Evolutionary conservation across 208 protist species (phyloP).

Genomic region (Leishmania lainsoni): DNA sequence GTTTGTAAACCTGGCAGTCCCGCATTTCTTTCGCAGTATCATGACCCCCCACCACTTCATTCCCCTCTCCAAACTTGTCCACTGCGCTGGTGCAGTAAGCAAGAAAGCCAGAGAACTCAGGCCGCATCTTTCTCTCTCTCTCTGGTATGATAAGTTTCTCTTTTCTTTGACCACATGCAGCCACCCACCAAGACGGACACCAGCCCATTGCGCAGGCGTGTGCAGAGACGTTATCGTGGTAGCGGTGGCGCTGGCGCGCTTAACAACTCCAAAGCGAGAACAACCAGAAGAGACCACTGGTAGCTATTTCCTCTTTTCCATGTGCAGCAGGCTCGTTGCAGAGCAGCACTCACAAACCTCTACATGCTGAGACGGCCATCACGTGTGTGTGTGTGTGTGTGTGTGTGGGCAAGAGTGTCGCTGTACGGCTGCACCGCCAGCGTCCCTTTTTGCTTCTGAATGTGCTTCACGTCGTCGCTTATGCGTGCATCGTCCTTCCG

Average conservation of each 20-base stretch:
- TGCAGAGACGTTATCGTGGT: background rate
- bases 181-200: background rate
- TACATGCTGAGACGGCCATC: background rate
- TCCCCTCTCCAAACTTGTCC: background rate
- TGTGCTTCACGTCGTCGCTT: background rate
- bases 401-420: background rate
- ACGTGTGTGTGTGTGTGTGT: background rate
- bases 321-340: background rate
- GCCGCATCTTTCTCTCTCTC: background rate
- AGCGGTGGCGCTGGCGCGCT: background rate
- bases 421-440: background rate
- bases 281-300: background rate
- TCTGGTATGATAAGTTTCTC: background rate
- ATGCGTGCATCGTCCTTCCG: background rate
- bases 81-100: background rate
- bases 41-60: background rate
- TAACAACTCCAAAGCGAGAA: background rate
- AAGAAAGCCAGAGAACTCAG: background rate
- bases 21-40: background rate
- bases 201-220: background rate
- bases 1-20: background rate
- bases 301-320: background rate
- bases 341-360: background rate
- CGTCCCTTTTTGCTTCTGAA: background rate
- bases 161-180: background rate